phyloP scores from a whole-genome alignment of 306 rosid genomes.

The Prinsepia uniflora region DNA sequence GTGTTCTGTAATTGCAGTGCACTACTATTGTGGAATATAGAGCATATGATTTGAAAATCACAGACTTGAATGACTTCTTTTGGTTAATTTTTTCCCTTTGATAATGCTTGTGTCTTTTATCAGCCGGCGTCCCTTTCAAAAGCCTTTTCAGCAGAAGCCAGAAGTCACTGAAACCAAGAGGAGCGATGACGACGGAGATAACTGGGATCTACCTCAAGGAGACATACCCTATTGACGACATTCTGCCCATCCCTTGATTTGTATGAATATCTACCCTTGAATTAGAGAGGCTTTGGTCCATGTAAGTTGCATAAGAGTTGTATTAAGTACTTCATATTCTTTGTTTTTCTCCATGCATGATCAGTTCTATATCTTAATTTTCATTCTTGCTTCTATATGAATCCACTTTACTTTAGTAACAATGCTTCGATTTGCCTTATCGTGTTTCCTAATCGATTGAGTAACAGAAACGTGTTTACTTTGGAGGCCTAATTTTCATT shows the following conservation, averaged over 20 bases:
- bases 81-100: neutral
- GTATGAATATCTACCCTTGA: constrained; percentile 27
- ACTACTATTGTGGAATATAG: neutral
- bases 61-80: neutral
- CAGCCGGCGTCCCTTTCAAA: constrained; percentile 36
- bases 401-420: neutral
- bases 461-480: neutral
- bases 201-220: constrained; percentile 75
- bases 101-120: neutral
- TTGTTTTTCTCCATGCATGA: constrained; percentile 25
- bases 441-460: neutral
- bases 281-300: constrained; percentile 33
- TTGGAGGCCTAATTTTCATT: neutral
- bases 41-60: neutral
- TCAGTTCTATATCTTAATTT: constrained; percentile 13
- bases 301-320: constrained; percentile 31
- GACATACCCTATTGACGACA: constrained; percentile 37
- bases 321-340: constrained; percentile 19
- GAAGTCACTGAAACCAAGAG: constrained; percentile 37
- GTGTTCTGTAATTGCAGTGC: neutral
- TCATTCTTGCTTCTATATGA: constrained; percentile 23
- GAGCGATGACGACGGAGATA: constrained; percentile 67
- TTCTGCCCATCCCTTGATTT: constrained; percentile 19
- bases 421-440: constrained; percentile 10
- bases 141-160: constrained; percentile 21